Percentiles rank a stretch among this genome's conserved stretches.
These are phyloP conservation scores for Hypoxylon rubiginosum DNA, from an alignment of 2,329 filamentous ascomycete genomes.

Conservation along the genomic window DNA sequence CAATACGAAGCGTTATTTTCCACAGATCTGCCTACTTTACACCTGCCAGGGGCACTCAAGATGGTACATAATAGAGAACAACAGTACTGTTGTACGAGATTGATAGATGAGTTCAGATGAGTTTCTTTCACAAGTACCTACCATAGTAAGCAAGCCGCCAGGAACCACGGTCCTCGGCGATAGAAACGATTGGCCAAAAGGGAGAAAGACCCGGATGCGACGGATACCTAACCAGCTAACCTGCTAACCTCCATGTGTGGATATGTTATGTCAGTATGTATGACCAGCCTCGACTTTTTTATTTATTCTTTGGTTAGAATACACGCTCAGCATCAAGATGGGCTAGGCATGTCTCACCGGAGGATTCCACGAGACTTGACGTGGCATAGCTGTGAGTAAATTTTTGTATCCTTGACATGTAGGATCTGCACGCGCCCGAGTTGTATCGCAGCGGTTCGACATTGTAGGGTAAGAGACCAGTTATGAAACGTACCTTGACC, in stretches of 20 bases:
- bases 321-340: slow-evolving; percentile 13
- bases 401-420: slow-evolving; percentile 13
- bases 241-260: slow-evolving; percentile 28
- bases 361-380: slow-evolving; percentile 22
- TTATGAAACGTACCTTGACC: slow-evolving; percentile 29
- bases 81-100: background rate
- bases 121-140: background rate
- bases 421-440: slow-evolving; percentile 33
- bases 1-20: slow-evolving; percentile 21
- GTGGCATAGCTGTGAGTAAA: slow-evolving; percentile 30
- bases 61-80: slow-evolving; percentile 1
- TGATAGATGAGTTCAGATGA: background rate
- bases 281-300: slow-evolving; percentile 36
- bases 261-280: slow-evolving; percentile 5
- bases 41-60: slow-evolving; percentile 10
- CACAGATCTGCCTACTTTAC: slow-evolving; percentile 30
- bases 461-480: slow-evolving; percentile 19
- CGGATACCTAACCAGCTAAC: slow-evolving; percentile 17
- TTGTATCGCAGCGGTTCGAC: slow-evolving; percentile 32
- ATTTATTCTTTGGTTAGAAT: slow-evolving; percentile 6
- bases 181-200: slow-evolving; percentile 31
- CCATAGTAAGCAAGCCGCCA: slow-evolving; percentile 23
- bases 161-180: slow-evolving; percentile 20
- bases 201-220: slow-evolving; percentile 35
- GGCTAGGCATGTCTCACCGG: slow-evolving; percentile 26